Conservation (phyloP, 352 stramenopile genomes). For the Pythium aquatile region DNA sequence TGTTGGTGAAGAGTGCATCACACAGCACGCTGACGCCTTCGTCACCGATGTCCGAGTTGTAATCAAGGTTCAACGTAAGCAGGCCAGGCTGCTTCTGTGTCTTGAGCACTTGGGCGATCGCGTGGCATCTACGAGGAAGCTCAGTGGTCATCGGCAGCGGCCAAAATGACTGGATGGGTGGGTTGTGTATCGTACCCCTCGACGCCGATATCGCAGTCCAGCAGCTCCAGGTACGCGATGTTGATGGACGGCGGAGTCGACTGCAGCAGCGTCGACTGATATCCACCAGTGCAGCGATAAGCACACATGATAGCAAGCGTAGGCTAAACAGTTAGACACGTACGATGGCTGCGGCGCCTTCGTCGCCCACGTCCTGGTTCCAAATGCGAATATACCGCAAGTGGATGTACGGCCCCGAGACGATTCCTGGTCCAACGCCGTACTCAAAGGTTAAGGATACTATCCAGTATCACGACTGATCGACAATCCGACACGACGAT, state of each 20-base stretch:
- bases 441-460: slow-evolving; percentile 49
- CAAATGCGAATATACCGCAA: slow-evolving; percentile 79
- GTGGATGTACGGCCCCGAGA: slow-evolving; percentile 57
- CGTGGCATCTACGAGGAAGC: slow-evolving; percentile 40
- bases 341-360: slow-evolving; percentile 71
- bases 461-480: not conserved
- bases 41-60: slow-evolving; percentile 64
- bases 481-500: too few species aligned
- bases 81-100: slow-evolving; percentile 55
- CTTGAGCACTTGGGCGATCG: slow-evolving; percentile 47
- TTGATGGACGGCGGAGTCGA: slow-evolving; percentile 47
- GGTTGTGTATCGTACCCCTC: slow-evolving; percentile 30
- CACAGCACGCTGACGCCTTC: slow-evolving; percentile 51
- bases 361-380: slow-evolving; percentile 77
- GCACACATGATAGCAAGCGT: not conserved
- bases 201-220: slow-evolving; percentile 70
- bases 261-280: slow-evolving; percentile 44
- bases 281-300: not conserved
- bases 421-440: slow-evolving; percentile 64
- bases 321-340: slow-evolving; percentile 4
- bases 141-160: not conserved
- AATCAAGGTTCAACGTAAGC: slow-evolving; percentile 73
- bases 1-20: slow-evolving; percentile 70
- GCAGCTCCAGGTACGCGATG: slow-evolving; percentile 75
- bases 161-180: not conserved